Percentiles rank a stretch among this genome's conserved stretches.
Conservation (phyloP, 2,329 filamentous ascomycete species). For the Nigrospora osmanthi region DNA sequence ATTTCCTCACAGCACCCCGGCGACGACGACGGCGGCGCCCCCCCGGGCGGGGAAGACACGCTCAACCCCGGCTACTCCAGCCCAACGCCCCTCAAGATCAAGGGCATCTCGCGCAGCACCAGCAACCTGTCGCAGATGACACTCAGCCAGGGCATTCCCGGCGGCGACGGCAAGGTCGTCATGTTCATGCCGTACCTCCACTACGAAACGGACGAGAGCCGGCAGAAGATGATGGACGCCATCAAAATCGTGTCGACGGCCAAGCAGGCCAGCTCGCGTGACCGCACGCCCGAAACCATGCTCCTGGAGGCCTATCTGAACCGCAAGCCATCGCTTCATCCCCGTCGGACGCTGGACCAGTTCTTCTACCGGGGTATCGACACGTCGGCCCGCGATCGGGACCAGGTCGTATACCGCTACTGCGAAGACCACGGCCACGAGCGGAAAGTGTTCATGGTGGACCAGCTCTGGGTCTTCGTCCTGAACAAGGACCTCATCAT, state of each 20-base stretch:
- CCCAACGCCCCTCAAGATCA: background rate
- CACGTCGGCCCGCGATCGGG: slow-evolving; percentile 49
- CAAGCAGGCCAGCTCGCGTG: slow-evolving; percentile 20
- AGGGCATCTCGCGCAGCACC: slow-evolving; percentile 7
- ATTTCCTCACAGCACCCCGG: slow-evolving; percentile 27
- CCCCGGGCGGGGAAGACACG: slow-evolving; percentile 14
- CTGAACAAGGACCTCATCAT: slow-evolving; percentile 50
- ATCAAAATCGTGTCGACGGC: slow-evolving; percentile 24
- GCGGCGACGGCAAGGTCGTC: slow-evolving; percentile 22
- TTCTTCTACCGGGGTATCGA: slow-evolving; percentile 60
- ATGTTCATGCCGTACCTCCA: slow-evolving; percentile 56
- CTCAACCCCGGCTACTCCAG: slow-evolving; percentile 1
- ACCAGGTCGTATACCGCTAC: slow-evolving; percentile 59
- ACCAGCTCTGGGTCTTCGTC: slow-evolving; percentile 62
- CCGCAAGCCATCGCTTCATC: slow-evolving; percentile 41
- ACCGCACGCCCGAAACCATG: slow-evolving; percentile 30
- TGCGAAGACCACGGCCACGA: slow-evolving; percentile 28
- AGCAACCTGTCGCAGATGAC: slow-evolving; percentile 12
- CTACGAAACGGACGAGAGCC: slow-evolving; percentile 50
- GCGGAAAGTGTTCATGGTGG: slow-evolving; percentile 59
- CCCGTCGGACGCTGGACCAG: slow-evolving; percentile 56
- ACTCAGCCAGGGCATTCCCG: slow-evolving; percentile 7
- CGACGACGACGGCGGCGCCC: slow-evolving; percentile 17
- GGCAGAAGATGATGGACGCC: slow-evolving; percentile 48
- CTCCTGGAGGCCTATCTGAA: slow-evolving; percentile 39